A percentile compares a stretch with the other conserved stretches of the same genome.
phyloP scores from a whole-genome alignment of 2,329 filamentous ascomycete species.

The Penicillium palitans region DNA sequence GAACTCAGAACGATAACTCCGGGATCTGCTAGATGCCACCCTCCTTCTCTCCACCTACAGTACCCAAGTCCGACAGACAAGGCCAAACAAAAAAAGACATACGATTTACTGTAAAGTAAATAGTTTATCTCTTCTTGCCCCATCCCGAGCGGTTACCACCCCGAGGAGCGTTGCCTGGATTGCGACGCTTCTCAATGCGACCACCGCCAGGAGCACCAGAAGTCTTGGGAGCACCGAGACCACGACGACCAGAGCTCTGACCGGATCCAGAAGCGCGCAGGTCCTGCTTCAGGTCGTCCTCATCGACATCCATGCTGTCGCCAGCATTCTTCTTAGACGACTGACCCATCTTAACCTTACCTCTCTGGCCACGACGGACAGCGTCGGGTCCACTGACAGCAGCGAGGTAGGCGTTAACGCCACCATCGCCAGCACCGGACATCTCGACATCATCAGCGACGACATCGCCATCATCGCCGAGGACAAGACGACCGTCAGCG shows the following conservation, averaged over 20 bases:
- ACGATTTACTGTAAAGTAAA: background rate
- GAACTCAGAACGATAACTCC: conserved; percentile 7
- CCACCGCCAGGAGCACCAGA: conserved; percentile 25
- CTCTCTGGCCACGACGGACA: conserved; percentile 58
- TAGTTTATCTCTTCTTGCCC: conserved; percentile 13
- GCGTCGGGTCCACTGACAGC: conserved; percentile 62
- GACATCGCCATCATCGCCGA: conserved; percentile 37
- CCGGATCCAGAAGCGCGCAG: conserved; percentile 21
- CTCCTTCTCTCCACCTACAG: background rate
- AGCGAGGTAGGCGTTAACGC: conserved; percentile 62
- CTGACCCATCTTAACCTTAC: conserved; percentile 61
- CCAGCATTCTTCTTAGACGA: conserved; percentile 39
- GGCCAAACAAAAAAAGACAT: background rate
- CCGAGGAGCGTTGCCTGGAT: conserved; percentile 18
- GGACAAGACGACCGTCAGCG: conserved; percentile 47
- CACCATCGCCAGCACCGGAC: conserved; percentile 30
- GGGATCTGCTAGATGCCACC: conserved; percentile 12
- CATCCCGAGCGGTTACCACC: conserved; percentile 10
- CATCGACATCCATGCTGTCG: conserved; percentile 48
- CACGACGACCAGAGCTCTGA: conserved; percentile 21
- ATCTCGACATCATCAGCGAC: conserved; percentile 38
- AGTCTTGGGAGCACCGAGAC: conserved; percentile 29
- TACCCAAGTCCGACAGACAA: background rate
- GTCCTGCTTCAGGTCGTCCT: conserved; percentile 28
- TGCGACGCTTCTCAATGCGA: conserved; percentile 31